Conservation (phyloP, 2,329 filamentous ascomycete genomes). For the Curvularia eragrostidis region DNA sequence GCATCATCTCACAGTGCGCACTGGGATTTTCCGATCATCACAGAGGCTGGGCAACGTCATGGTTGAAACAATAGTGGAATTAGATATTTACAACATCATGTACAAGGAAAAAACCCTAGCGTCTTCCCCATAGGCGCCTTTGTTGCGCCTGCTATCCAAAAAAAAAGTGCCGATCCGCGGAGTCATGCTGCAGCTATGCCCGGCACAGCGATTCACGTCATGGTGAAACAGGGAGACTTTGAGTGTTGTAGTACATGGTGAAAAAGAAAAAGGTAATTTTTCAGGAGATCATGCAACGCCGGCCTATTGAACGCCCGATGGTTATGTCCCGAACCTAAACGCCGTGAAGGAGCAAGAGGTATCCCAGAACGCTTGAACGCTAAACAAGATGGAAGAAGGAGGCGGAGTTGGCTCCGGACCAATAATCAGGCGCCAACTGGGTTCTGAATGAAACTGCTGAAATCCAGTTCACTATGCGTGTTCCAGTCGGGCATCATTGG, state of each 20-base stretch:
- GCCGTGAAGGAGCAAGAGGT: conserved; percentile 24
- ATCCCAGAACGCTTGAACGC: conserved; percentile 47
- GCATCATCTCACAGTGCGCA: conserved; percentile 10
- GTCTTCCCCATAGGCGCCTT: neutral
- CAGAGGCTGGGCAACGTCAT: neutral
- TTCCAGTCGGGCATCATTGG: conserved; percentile 49
- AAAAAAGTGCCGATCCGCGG: conserved; percentile 10
- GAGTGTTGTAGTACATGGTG: conserved; percentile 17
- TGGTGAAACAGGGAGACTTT: conserved; percentile 29
- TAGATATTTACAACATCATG: conserved; percentile 15
- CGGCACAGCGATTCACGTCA: conserved; percentile 29
- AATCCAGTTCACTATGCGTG: conserved; percentile 44
- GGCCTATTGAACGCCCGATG: conserved; percentile 24
- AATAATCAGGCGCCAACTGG: conserved; percentile 42
- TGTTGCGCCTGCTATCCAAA: neutral
- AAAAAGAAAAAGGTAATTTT: conserved; percentile 13
- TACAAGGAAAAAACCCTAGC: neutral
- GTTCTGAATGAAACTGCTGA: conserved; percentile 48
- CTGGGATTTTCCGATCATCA: conserved; percentile 1
- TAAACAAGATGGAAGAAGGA: conserved; percentile 32
- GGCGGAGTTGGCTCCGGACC: conserved; percentile 23
- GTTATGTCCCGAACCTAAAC: conserved; percentile 27
- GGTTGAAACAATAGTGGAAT: conserved; percentile 10
- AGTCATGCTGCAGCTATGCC: conserved; percentile 7
- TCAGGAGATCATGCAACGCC: conserved; percentile 13